These are phyloP conservation scores for Calophaca sinica DNA, from an alignment of 306 rosid species.

Conservation along the genomic window DNA sequence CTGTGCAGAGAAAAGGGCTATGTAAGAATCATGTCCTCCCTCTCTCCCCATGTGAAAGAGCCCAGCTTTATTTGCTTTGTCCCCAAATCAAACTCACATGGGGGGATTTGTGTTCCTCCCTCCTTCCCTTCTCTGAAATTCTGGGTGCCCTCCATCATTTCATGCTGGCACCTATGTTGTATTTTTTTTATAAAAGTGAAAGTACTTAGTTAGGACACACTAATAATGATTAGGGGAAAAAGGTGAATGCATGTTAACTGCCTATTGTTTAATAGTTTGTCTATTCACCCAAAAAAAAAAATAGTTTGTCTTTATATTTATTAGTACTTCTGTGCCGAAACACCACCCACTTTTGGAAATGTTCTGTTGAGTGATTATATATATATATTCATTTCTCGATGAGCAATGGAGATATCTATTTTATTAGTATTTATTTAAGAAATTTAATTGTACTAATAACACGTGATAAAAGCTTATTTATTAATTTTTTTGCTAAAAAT, in stretches of 20 bases:
- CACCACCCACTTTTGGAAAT: constrained; percentile 39
- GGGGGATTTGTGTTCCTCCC: constrained; percentile 54
- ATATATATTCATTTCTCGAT: constrained; percentile 30
- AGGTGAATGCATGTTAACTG: constrained; percentile 56
- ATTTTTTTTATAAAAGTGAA: constrained; percentile 25
- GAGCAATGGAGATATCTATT: neutral
- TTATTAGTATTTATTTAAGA: too few relatives aligned
- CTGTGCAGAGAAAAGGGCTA: constrained; percentile 63
- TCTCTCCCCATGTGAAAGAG: constrained; percentile 87
- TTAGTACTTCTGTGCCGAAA: neutral
- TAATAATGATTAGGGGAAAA: constrained; percentile 71
- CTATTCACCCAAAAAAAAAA: neutral
- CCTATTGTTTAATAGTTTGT: constrained; percentile 46
- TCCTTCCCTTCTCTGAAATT: constrained; percentile 49
- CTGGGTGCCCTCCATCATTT: constrained; percentile 57
- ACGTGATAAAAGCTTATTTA: too few relatives aligned
- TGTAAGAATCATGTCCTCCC: constrained; percentile 68
- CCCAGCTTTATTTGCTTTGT: constrained; percentile 75
- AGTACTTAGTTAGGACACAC: constrained; percentile 57
- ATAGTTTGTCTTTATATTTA: neutral
- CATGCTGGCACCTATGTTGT: constrained; percentile 55
- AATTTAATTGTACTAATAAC: too few relatives aligned
- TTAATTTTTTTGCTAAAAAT: too few relatives aligned
- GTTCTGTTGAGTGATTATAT: neutral
- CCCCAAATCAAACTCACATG: constrained; percentile 86